Evolutionary conservation across 1,284 basidiomycete species (phyloP).

Genomic region (Moniliella sp.): DNA sequence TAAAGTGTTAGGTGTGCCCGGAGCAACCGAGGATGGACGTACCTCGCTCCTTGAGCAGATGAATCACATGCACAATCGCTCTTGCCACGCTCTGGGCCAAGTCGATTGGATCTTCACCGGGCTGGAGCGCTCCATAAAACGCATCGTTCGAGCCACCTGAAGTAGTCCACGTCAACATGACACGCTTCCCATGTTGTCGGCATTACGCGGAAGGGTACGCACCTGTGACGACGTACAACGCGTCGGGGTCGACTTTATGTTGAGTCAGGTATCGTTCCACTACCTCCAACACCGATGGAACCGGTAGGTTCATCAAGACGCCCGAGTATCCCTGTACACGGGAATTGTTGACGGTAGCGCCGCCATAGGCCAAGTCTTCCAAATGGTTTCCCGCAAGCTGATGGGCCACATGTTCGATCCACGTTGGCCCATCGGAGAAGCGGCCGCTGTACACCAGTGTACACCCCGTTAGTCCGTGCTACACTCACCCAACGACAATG

Average conservation of each 20-base stretch:
- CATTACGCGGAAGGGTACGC: neutral
- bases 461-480: neutral
- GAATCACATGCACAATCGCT: neutral
- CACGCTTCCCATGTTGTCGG: slow-evolving; percentile 5
- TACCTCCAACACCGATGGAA: slow-evolving; percentile 5
- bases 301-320: slow-evolving; percentile 3
- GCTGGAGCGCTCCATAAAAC: slow-evolving; percentile 3
- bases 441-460: slow-evolving; percentile 4
- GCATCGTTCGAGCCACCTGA: neutral
- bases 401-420: slow-evolving; percentile 5
- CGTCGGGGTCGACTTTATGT: neutral
- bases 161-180: neutral
- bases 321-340: slow-evolving; percentile 6
- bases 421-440: slow-evolving; percentile 10
- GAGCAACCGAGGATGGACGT: neutral
- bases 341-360: slow-evolving; percentile 10
- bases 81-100: slow-evolving; percentile 1
- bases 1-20: neutral
- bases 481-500: neutral
- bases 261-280: slow-evolving; percentile 1
- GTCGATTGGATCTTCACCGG: neutral
- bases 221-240: neutral
- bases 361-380: slow-evolving; percentile 9
- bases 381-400: neutral
- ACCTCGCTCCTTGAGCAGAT: slow-evolving; percentile 1